Base-by-base conservation (phyloP, 1,284 basidiomycete genomes). In the Cryptococcus amylolentus region DNA sequence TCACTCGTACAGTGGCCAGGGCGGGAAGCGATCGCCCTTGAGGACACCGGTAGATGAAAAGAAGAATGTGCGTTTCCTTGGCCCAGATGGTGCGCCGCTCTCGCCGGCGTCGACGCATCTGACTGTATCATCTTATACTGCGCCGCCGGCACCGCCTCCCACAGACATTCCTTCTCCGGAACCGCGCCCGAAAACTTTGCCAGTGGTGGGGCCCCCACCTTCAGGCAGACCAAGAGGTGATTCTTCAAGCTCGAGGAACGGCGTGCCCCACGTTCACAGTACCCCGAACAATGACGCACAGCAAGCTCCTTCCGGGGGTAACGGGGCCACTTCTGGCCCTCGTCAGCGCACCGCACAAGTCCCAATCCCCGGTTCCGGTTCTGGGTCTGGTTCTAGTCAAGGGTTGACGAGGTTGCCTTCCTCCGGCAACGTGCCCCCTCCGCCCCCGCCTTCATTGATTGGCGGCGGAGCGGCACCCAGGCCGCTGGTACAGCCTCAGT, bases 81-180 rank as follows among this genome's bases (percentile, higher is more conserved):
- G 75, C 8, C 74, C 73, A 2, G 75, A 77, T 54, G 74, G 74
- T 16, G 75, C 71, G n/a, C 75, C 75, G 0, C 57, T 76, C 4
- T 67, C 64, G 20, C 75, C 75, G 2, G 69, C 69, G 1, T 61
- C 61, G 27, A 73, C 71, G 0, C 58, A 68, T 27, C 48, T 68
- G n/a, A 67, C 64, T 9, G 61, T 73, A 10, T 64, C 67, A 4
- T 66, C 67, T 7, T 72, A 73, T 50, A 67, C 65, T 41, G 58
- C 69, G 5, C 68, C 72, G 3, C 60, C 64, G 41, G 67, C 71
- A 8, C 77, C 75, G 20, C 72, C 74, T n/a, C 73, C 75, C 9
- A 64, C 68, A 10, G 65, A 62, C 3, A 63, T 70, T 45, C 44
- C 57, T 5, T 65, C 66, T 3, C 62, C 67, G 20, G 43, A n/a